Evolutionary conservation across 148 eudicot species (phyloP).

Genomic region (Cornus kousa): DNA sequence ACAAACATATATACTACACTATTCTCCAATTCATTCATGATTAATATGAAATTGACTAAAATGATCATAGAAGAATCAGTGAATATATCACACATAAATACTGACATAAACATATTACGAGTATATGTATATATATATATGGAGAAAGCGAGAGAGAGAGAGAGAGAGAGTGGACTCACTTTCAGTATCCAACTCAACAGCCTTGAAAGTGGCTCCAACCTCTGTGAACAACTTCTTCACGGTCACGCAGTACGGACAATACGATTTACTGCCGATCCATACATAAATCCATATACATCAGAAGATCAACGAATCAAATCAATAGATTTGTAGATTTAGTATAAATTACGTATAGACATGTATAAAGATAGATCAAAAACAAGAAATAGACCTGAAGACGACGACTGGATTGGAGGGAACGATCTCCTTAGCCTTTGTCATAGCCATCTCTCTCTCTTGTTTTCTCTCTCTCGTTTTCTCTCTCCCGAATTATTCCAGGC

Average conservation of each 20-base stretch:
- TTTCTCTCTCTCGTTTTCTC: slow-evolving; percentile 7
- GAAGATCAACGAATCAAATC: background rate
- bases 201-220: slow-evolving; percentile 41
- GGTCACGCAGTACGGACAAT: slow-evolving; percentile 47
- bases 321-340: background rate
- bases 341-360: background rate
- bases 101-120: too few relatives aligned
- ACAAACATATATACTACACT: background rate
- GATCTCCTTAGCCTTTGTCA: slow-evolving; percentile 57
- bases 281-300: background rate
- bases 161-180: slow-evolving; percentile 22
- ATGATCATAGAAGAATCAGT: background rate
- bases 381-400: slow-evolving; percentile 60
- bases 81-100: too few relatives aligned
- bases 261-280: slow-evolving; percentile 48
- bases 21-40: background rate
- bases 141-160: background rate
- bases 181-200: slow-evolving; percentile 49
- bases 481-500: too few relatives aligned
- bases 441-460: slow-evolving; percentile 39
- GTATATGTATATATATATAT: background rate
- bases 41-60: background rate
- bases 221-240: slow-evolving; percentile 42
- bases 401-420: slow-evolving; percentile 63
- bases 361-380: background rate